Base-by-base conservation (phyloP, 2,329 filamentous ascomycete genomes). In the Cladosporium sp. region DNA sequence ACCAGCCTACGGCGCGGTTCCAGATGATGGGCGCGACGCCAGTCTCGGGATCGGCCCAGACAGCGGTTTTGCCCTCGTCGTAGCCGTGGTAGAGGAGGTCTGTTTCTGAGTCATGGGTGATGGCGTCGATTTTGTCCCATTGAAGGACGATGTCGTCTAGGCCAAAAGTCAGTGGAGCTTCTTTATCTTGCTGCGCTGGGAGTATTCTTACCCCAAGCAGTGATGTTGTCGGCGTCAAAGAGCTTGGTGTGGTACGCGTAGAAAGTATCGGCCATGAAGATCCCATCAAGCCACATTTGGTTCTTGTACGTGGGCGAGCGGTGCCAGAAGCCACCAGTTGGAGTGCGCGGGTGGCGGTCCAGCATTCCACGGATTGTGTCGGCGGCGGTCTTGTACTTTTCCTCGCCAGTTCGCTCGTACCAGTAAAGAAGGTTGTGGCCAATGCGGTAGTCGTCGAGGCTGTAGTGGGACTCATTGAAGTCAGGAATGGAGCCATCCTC, bases 1-100 rank as follows among this genome's bases (percentile, higher is more conserved):
- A 79, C 78, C 77, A 80, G 2, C 76, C 78, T 1, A 78, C 59
- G 2, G 75, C 70, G 3, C 78, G 62, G 12, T 69, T 70, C 78
- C 78, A 81, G 22, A 78, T 72, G 8, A 73, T 62, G 0, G 74
- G 76, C n/a, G 71, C 72, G 0, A 71, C 75, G 1, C 78, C 78
- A 0, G 73, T 79, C 2, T 60, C 51, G 0, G 68, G 65, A 47
- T 78, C 67, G 0, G 78, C 77, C 78, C 78, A 80, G 0, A 71
- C 61, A 2, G 76, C 75, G 0, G 55, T 69, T 50, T 66, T 69
- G 11, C 65, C 65, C 36, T 69, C 70, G 49, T 80, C 78, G 55
- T 77, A 80, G 4, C 78, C 77, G 52, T 80, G 78, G 1, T 75
- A 70, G 0, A 78, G 63, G 1, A 80, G 63, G 0, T 70, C 69